Evolutionary conservation across 345 rosid species (phyloP).

Genomic region (Streptanthus diversifolius): DNA sequence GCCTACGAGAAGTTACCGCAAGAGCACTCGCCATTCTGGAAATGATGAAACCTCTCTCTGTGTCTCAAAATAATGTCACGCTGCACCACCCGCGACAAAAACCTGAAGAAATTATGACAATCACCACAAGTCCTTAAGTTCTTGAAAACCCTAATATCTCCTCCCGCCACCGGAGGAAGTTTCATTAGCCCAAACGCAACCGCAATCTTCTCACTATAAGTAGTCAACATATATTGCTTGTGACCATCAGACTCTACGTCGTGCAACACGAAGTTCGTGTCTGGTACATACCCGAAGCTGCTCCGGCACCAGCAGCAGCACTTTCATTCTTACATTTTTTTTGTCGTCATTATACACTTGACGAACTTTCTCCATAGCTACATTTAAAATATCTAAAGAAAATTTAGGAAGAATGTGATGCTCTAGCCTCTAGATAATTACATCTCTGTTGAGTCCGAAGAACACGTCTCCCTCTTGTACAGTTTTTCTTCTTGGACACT

Average conservation of each 20-base stretch:
- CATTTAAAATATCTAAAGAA: background rate
- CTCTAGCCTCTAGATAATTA: background rate
- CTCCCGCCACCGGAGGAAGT: slow-evolving; percentile 21
- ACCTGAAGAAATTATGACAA: slow-evolving; percentile 34
- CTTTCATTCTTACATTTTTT: background rate
- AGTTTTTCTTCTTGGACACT: background rate
- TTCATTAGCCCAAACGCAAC: slow-evolving; percentile 37
- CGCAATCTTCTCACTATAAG: slow-evolving; percentile 39
- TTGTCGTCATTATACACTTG: background rate
- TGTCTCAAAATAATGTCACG: slow-evolving; percentile 38
- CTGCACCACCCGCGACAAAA: slow-evolving; percentile 28
- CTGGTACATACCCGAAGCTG: slow-evolving; percentile 32
- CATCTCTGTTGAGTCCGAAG: background rate
- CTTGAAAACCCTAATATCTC: slow-evolving; percentile 34
- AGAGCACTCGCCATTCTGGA: slow-evolving; percentile 34
- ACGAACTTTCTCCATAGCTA: background rate
- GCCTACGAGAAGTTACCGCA: slow-evolving; percentile 39
- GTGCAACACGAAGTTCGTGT: slow-evolving; percentile 39
- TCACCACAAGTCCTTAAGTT: slow-evolving; percentile 41
- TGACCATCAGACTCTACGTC: slow-evolving; percentile 33
- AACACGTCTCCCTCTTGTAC: background rate
- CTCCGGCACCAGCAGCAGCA: too few species aligned
- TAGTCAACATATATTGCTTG: slow-evolving; percentile 31
- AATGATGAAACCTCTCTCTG: slow-evolving; percentile 41
- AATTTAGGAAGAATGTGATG: background rate